phyloP scores from a whole-genome alignment of 129 eudicot genomes.

The Helianthus tuberosus region DNA sequence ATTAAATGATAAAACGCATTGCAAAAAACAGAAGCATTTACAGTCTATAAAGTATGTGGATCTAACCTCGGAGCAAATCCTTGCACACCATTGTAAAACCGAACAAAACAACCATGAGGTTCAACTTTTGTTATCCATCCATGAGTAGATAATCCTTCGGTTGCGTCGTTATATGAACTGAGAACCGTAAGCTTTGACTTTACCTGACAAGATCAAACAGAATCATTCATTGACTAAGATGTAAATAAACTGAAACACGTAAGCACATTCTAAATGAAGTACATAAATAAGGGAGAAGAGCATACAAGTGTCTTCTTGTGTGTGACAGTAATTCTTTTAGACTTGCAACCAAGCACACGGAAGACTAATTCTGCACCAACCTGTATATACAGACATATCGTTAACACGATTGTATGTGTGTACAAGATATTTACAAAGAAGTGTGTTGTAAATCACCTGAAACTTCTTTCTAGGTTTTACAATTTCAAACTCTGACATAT shows the following conservation, averaged over 20 bases:
- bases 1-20: background rate
- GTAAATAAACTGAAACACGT: background rate
- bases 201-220: conserved; percentile 51
- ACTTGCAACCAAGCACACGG: conserved; percentile 98
- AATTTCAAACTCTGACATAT: conserved; percentile 95
- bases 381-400: conserved; percentile 42
- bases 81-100: conserved; percentile 91
- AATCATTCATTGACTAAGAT: conserved; percentile 7
- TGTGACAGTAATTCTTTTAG: conserved; percentile 94
- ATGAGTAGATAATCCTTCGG: conserved; percentile 86
- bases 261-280: background rate
- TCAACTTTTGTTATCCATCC: conserved; percentile 98
- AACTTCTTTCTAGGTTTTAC: conserved; percentile 89
- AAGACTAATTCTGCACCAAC: conserved; percentile 80
- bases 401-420: background rate
- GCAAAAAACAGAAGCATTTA: conserved; percentile 17
- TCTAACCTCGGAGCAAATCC: conserved; percentile 91
- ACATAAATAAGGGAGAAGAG: background rate
- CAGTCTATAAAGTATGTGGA: conserved; percentile 15
- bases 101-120: conserved; percentile 90
- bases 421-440: background rate
- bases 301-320: conserved; percentile 97
- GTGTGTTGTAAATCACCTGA: conserved; percentile 53
- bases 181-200: conserved; percentile 82
- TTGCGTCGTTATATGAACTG: conserved; percentile 86